These are phyloP conservation scores for Cladochytrium replicatum DNA, from an alignment of 192 early-diverging fungal species.

Conservation along the genomic window DNA sequence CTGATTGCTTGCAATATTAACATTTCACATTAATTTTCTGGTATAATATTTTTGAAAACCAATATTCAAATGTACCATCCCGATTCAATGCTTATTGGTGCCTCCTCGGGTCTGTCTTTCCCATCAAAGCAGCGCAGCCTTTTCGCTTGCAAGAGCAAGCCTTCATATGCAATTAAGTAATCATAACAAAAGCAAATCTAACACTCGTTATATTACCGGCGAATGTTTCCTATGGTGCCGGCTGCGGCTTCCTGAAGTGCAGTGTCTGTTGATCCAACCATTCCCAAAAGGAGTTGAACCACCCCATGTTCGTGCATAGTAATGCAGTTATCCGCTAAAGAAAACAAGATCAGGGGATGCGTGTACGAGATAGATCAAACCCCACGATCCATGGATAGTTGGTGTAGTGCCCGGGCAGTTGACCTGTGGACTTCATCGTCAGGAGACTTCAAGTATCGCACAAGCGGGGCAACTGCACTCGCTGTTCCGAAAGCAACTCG, in stretches of 20 bases:
- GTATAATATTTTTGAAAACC: too few relatives aligned
- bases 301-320: slow-evolving; percentile 62
- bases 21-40: too few relatives aligned
- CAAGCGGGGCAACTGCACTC: slow-evolving; percentile 48
- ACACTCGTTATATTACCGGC: slow-evolving; percentile 24
- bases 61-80: too few relatives aligned
- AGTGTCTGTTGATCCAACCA: slow-evolving; percentile 49
- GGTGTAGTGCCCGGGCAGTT: slow-evolving; percentile 52
- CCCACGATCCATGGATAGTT: slow-evolving; percentile 58
- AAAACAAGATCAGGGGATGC: background rate
- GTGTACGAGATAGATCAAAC: slow-evolving; percentile 1
- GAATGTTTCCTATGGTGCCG: slow-evolving; percentile 56
- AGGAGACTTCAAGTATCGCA: slow-evolving; percentile 51
- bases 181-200: background rate
- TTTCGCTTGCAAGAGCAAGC: slow-evolving; percentile 51
- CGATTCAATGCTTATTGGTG: too few relatives aligned
- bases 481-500: slow-evolving; percentile 52
- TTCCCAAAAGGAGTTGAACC: slow-evolving; percentile 51
- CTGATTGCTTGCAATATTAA: too few relatives aligned
- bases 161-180: slow-evolving; percentile 8
- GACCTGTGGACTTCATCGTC: slow-evolving; percentile 53
- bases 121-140: slow-evolving; percentile 29
- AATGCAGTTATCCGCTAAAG: slow-evolving; percentile 52
- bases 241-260: slow-evolving; percentile 54
- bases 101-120: too few relatives aligned